Percentiles rank a stretch among this genome's conserved stretches.
Evolutionary conservation across 2,329 filamentous ascomycete genomes (phyloP).

Genomic region (Clonostachys rosea): DNA sequence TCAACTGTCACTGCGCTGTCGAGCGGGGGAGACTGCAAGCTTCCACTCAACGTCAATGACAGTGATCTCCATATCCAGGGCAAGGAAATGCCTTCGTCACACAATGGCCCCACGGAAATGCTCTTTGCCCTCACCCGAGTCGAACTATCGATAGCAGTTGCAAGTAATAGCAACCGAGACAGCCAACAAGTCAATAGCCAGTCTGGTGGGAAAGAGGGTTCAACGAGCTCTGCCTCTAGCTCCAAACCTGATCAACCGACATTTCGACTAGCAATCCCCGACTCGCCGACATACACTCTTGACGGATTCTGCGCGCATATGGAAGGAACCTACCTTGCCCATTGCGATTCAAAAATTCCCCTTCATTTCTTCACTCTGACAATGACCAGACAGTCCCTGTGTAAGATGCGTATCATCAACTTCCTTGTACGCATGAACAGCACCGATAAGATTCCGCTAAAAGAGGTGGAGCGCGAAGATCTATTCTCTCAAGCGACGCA

Average conservation of each 20-base stretch:
- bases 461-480: conserved; percentile 42
- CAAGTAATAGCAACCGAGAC: conserved; percentile 37
- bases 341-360: conserved; percentile 54
- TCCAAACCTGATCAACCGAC: conserved; percentile 16
- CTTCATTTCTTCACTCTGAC: conserved; percentile 54
- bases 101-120: conserved; percentile 53
- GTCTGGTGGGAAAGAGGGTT: conserved; percentile 12
- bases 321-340: conserved; percentile 48
- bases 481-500: conserved; percentile 50
- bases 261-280: conserved; percentile 43
- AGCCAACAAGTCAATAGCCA: conserved; percentile 18
- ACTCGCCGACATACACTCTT: conserved; percentile 41
- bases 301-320: conserved; percentile 50
- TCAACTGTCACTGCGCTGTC: conserved; percentile 52
- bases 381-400: conserved; percentile 50
- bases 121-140: conserved; percentile 52
- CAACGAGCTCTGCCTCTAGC: conserved; percentile 10
- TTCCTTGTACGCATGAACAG: conserved; percentile 46
- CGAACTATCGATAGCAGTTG: conserved; percentile 51
- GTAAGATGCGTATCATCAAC: conserved; percentile 50
- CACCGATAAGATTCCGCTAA: conserved; percentile 27
- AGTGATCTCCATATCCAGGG: conserved; percentile 52
- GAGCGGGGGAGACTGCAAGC: conserved; percentile 46
- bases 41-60: conserved; percentile 59
- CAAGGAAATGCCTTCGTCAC: conserved; percentile 44